Conservation (phyloP, 805 yeast genomes). For the Candida parachauliodes region DNA sequence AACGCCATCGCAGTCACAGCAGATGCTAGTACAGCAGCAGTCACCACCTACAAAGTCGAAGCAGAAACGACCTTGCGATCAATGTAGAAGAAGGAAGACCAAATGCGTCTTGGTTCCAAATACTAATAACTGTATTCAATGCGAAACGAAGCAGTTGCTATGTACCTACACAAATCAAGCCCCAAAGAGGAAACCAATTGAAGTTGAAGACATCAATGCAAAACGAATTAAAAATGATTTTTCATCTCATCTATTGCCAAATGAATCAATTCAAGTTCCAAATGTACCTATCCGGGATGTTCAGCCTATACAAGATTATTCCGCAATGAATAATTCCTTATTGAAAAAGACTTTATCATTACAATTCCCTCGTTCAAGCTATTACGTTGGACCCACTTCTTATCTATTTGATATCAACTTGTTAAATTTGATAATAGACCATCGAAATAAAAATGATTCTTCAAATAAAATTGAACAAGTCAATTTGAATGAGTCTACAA, state of each 20-base stretch:
- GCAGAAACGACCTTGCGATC: constrained; percentile 72
- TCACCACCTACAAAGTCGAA: constrained; percentile 20
- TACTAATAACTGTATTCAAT: constrained; percentile 64
- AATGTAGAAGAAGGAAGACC: constrained; percentile 75
- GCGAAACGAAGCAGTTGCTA: constrained; percentile 67
- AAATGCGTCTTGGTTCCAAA: constrained; percentile 71
- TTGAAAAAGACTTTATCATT: constrained; percentile 67
- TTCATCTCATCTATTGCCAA: constrained; percentile 8
- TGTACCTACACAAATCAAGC: constrained; percentile 65
- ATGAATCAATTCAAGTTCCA: constrained; percentile 28
- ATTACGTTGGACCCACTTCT: constrained; percentile 85
- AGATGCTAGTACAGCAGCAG: background rate
- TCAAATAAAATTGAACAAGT: constrained; percentile 67
- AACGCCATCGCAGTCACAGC: constrained; percentile 7
- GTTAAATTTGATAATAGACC: constrained; percentile 53
- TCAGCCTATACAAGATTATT: constrained; percentile 65
- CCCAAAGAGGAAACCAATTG: constrained; percentile 9
- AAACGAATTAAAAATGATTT: constrained; percentile 17
- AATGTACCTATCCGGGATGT: constrained; percentile 48
- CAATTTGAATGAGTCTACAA: constrained; percentile 59
- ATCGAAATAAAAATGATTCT: constrained; percentile 22
- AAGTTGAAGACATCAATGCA: constrained; percentile 9
- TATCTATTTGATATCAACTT: constrained; percentile 67
- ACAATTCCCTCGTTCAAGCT: constrained; percentile 87
- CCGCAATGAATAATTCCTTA: constrained; percentile 57